Base-by-base conservation (phyloP, 163 green algal genomes). In the Coccomyxa subellipsoidea region DNA sequence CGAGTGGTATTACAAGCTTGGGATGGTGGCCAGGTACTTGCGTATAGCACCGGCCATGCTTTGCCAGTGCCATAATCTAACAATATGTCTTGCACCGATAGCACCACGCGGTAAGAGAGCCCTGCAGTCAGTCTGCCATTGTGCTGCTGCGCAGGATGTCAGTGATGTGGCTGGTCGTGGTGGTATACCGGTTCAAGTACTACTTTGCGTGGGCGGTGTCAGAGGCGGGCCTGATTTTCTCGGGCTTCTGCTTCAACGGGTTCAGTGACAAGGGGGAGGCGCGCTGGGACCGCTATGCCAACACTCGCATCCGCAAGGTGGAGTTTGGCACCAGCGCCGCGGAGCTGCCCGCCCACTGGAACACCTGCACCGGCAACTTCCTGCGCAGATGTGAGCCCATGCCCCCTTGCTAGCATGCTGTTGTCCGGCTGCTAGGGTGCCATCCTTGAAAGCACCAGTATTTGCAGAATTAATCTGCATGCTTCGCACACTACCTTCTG, bases 201-300 rank as follows among this genome's bases (percentile, higher is more conserved):
- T 96, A 96, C 87, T 97, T 97, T 89, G 93, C 88, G 12, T 98
- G 94, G 95, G 85, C 88, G 8, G 82, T 97, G 7, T 88, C 89
- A 2, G 92, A 98, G 83, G 82, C 90, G 1, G 84, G 72, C 18
- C 86, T 95, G 32, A 91, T 93, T 23, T 87, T 96, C 12, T 87
- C 87, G 2, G 94, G 94, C 54, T 84, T 96, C 35, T 91, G 92
- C 84, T 97, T 93, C 85, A 84, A 92, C 21, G 89, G 87, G 25
- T 92, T 15, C 10, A 37, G 69, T 18, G 75, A 86, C 37, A 66
- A 83, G 37, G 81, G 87, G 53, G 27, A 66, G 1, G 66, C 87
- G n/a, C 59, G 36, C 10, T 93, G 88, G 88, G 84, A 90, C 71
- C 86, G 90, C 34, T 92, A 88, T 79, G 80, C 85, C 54, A 92